Conservation (phyloP, 1,284 basidiomycete genomes). For the Gomphus bonarii region DNA sequence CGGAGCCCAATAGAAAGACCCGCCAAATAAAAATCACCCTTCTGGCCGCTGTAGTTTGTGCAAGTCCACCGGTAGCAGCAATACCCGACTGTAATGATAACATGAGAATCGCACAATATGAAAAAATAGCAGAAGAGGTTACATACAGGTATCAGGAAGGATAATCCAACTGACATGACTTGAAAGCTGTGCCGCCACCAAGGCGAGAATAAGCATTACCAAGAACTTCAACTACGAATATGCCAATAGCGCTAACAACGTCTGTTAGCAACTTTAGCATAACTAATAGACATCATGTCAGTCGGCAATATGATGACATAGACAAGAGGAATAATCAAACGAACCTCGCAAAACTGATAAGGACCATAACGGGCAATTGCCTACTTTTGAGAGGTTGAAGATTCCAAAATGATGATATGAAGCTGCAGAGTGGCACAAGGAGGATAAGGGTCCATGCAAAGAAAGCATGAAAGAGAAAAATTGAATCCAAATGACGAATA, state of each 20-base stretch:
- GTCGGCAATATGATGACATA: too few relatives aligned
- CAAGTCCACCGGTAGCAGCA: conserved; percentile 69
- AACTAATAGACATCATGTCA: too few relatives aligned
- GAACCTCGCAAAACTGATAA: too few relatives aligned
- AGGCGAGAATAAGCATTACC: conserved; percentile 79
- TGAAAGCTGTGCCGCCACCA: conserved; percentile 88
- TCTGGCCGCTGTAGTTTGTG: conserved; percentile 51
- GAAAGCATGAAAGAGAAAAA: conserved; percentile 46
- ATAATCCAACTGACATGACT: conserved; percentile 79
- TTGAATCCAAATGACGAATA: conserved; percentile 24
- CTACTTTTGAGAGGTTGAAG: too few relatives aligned
- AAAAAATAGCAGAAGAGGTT: conserved; percentile 1
- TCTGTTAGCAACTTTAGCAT: conserved; percentile 25
- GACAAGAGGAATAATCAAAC: too few relatives aligned
- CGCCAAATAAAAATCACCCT: conserved; percentile 32
- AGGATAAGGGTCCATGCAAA: conserved; percentile 51
- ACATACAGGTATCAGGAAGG: conserved; percentile 70
- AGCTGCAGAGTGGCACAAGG: conserved; percentile 16
- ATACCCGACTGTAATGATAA: conserved; percentile 57
- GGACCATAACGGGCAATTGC: too few relatives aligned
- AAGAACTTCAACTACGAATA: conserved; percentile 73
- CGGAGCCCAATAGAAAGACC: conserved; percentile 71
- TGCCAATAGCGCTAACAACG: conserved; percentile 80
- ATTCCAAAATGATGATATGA: too few relatives aligned
- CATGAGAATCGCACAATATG: background rate